A percentile compares a stretch with the other conserved stretches of the same genome.
Conservation (phyloP, 768 basidiomycete genomes). For the Nevesoporus exiguus region DNA sequence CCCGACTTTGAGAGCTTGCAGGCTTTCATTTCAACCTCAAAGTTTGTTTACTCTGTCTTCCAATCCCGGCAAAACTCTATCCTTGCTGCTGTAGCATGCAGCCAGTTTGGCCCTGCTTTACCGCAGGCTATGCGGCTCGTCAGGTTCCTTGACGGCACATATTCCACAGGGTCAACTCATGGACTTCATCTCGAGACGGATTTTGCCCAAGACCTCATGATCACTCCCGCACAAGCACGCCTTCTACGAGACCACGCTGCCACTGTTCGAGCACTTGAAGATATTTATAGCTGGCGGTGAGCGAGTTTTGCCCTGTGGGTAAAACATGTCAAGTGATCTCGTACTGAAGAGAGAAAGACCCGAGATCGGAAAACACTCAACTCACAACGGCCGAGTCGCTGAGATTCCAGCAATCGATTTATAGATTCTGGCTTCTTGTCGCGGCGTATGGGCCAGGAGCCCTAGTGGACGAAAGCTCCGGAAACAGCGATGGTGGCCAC, state of each 20-base stretch:
- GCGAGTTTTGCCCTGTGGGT: background rate
- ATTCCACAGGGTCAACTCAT: slow-evolving; percentile 1
- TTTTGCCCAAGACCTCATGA: background rate
- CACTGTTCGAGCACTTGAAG: slow-evolving; percentile 32
- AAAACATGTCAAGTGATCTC: background rate
- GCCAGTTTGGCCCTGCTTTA: slow-evolving; percentile 29
- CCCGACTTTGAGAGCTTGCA: slow-evolving; percentile 30
- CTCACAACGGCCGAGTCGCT: slow-evolving; percentile 32
- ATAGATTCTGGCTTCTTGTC: slow-evolving; percentile 27
- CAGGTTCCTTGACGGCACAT: slow-evolving; percentile 10
- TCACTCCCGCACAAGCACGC: slow-evolving; percentile 21
- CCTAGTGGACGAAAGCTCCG: background rate
- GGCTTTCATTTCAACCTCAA: slow-evolving; percentile 27
- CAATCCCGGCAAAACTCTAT: slow-evolving; percentile 30
- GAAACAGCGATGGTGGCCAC: background rate
- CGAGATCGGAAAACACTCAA: slow-evolving; percentile 27
- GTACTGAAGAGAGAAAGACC: slow-evolving; percentile 36
- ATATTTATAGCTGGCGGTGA: slow-evolving; percentile 40
- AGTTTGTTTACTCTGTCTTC: slow-evolving; percentile 31
- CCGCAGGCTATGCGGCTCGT: slow-evolving; percentile 31
- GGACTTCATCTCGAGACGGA: slow-evolving; percentile 10
- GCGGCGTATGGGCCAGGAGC: slow-evolving; percentile 4
- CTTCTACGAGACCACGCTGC: slow-evolving; percentile 23
- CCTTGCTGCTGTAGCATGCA: slow-evolving; percentile 28
- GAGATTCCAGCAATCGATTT: slow-evolving; percentile 30